Base-by-base conservation (phyloP, 169 alveolate genomes). In the Cryptosporidium meleagridis region DNA sequence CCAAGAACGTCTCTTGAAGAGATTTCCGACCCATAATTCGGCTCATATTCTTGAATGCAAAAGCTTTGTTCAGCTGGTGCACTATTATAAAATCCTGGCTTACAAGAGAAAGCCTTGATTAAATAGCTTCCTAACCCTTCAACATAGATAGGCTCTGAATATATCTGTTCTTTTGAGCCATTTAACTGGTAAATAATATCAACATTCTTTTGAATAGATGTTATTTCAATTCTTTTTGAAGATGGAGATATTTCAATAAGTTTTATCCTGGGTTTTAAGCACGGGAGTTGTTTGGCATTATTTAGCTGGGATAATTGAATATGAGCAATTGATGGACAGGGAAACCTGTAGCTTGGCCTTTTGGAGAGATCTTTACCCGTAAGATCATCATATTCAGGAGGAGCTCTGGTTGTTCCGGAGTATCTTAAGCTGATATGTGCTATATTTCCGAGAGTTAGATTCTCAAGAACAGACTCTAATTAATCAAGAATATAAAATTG, bases 291-390 rank as follows among this genome's bases (percentile, higher is more conserved):
- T 37, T 80, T 80, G 10, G 89, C 80, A 12, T 12, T 59, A 48
- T 80, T 62, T 1, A 80, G 75, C 23, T 62, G 73, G n/a, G 89
- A 80, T 9, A 80, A 44, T 26, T 65, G 73, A 44, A 80, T 80
- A 65, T 61, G 89, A 5, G 89, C 89, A 62, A 35, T 80, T 37
- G 89, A 61, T 59, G 89, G 89, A 39, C 75, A 80, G 48, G 89
- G 89, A 31, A 80, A 80, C 23, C 89, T 62, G 70, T 80, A 80
- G 67, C 80, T 65, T 6, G 89, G 89, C 53, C 80, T 80, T 80
- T 35, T 59, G 14, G 89, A 59, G 14, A 80, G 75, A 14, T 80
- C 80, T 41, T 39, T 65, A 21, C 89, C 89, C 14, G 89, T 80
- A 41, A 80, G 55, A 48, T 80, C 89, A 41, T 80, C 75, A 62